These are phyloP conservation scores for Diplodia seriata DNA, from an alignment of 2,329 filamentous ascomycete genomes.

Conservation along the genomic window DNA sequence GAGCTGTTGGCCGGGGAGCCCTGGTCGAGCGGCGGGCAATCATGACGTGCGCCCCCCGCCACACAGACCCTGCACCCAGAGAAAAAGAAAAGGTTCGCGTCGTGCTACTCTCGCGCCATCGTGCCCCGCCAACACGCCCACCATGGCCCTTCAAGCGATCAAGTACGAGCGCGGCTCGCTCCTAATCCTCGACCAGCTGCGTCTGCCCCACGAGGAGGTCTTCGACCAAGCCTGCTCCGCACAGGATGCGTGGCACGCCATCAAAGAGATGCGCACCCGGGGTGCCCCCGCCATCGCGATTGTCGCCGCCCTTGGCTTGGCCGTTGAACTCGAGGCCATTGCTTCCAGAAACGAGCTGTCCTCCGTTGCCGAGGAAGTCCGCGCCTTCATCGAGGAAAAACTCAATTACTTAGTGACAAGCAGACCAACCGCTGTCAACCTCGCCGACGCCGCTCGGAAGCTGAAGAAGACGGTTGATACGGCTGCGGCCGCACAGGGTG, in stretches of 20 bases:
- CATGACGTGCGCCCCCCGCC: slow-evolving; percentile 20
- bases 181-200: slow-evolving; percentile 82
- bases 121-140: slow-evolving; percentile 13
- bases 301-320: slow-evolving; percentile 88
- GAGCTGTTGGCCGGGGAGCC: neutral
- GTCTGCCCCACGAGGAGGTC: slow-evolving; percentile 78
- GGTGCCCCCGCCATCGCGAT: slow-evolving; percentile 96
- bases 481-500: slow-evolving; percentile 53
- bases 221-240: slow-evolving; percentile 75
- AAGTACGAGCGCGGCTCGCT: slow-evolving; percentile 75
- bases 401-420: slow-evolving; percentile 88
- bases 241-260: slow-evolving; percentile 81
- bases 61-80: slow-evolving; percentile 8
- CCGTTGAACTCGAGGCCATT: slow-evolving; percentile 77
- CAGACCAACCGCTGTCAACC: slow-evolving; percentile 91
- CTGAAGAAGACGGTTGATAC: slow-evolving; percentile 70
- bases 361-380: slow-evolving; percentile 65
- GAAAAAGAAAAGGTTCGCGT: slow-evolving; percentile 27
- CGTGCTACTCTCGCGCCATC: slow-evolving; percentile 1
- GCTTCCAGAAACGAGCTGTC: slow-evolving; percentile 49
- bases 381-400: slow-evolving; percentile 72
- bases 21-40: slow-evolving; percentile 14
- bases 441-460: slow-evolving; percentile 86
- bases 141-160: slow-evolving; percentile 74
- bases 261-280: slow-evolving; percentile 78